Conservation (phyloP, 179 eudicot genomes). For the Silene vulgaris region DNA sequence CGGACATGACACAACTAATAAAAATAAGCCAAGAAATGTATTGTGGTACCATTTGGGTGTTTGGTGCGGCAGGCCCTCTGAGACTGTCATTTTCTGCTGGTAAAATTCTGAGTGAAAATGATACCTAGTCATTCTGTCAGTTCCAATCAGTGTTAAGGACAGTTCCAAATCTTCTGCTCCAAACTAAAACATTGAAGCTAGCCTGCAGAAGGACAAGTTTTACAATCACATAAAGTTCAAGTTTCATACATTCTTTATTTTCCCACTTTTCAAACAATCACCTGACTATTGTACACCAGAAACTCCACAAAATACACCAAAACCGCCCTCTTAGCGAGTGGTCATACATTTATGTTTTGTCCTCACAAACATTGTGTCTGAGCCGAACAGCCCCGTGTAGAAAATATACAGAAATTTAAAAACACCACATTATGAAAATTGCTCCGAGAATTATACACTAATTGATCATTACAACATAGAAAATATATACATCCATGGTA, state of each 20-base stretch:
- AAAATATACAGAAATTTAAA: no score
- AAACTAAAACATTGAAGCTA: neutral
- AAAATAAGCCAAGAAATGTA: neutral
- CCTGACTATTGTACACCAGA: neutral
- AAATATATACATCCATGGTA: neutral
- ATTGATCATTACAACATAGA: neutral
- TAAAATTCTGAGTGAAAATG: constrained; percentile 3
- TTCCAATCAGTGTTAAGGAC: neutral
- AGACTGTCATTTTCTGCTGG: neutral
- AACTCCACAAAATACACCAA: neutral
- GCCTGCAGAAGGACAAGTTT: neutral
- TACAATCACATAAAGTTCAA: neutral
- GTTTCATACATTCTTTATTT: constrained; percentile 6
- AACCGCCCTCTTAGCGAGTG: neutral
- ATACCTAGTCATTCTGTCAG: constrained; percentile 7
- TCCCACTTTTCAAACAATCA: neutral
- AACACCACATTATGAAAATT: no score
- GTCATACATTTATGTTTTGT: neutral
- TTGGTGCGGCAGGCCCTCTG: neutral
- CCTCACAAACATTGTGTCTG: neutral
- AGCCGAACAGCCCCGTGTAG: no score
- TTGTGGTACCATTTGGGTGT: neutral
- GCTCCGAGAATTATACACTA: no score
- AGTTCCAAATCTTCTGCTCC: neutral
- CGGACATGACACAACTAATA: neutral